Conservation (phyloP, 495 filamentous ascomycete species). For the Tuber umbilicatum region DNA sequence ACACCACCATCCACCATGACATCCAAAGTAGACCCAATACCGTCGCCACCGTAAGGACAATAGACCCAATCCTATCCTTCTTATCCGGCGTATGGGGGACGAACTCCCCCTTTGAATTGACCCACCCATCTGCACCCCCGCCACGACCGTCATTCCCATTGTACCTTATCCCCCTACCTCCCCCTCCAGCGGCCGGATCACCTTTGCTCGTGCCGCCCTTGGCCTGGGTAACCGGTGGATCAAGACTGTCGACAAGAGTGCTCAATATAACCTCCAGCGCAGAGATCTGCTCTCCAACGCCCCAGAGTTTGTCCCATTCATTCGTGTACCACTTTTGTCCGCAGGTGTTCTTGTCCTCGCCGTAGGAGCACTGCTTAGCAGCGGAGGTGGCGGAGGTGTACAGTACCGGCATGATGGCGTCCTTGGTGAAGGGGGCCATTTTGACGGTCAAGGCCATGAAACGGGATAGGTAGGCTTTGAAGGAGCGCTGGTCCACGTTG, state of each 20-base stretch:
- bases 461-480: conserved; percentile 70
- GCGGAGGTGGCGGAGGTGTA: conserved; percentile 59
- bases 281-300: conserved; percentile 66
- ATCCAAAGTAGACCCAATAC: neutral
- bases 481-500: conserved; percentile 66
- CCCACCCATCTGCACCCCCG: neutral
- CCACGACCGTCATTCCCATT: neutral
- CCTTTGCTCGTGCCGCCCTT: conserved; percentile 71
- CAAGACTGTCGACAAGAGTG: conserved; percentile 49
- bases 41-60: neutral
- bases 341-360: conserved; percentile 57
- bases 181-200: conserved; percentile 57
- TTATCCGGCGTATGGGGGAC: neutral
- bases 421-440: conserved; percentile 59
- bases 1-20: neutral
- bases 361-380: conserved; percentile 57
- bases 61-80: neutral
- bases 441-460: conserved; percentile 70
- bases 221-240: conserved; percentile 55
- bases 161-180: conserved; percentile 16
- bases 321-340: conserved; percentile 61
- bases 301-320: conserved; percentile 55
- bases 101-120: neutral
- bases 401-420: conserved; percentile 57
- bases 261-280: conserved; percentile 61